Evolutionary conservation across 345 rosid genomes (phyloP).

Genomic region (Iberis pinnata): DNA sequence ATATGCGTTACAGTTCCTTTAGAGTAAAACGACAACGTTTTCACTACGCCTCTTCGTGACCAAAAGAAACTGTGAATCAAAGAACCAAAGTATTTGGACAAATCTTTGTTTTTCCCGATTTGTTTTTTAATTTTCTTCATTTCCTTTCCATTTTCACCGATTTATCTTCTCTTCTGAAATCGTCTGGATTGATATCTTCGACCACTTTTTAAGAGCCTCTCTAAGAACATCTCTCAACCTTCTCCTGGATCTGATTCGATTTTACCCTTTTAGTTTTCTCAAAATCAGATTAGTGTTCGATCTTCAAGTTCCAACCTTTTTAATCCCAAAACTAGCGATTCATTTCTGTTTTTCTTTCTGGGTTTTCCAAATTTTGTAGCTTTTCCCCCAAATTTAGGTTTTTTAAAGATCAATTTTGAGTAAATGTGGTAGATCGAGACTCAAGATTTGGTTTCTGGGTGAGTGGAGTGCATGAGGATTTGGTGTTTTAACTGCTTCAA

Average conservation of each 20-base stretch:
- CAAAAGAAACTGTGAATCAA: slow-evolving; percentile 15
- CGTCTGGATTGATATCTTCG: slow-evolving; percentile 17
- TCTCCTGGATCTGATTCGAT: slow-evolving; percentile 26
- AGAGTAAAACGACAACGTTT: slow-evolving; percentile 20
- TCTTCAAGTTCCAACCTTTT: background rate
- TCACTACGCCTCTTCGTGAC: background rate
- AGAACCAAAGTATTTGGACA: slow-evolving; percentile 7
- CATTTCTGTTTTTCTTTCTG: background rate
- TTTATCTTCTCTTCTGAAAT: background rate
- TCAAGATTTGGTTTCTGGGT: slow-evolving; percentile 36
- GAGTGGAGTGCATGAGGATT: slow-evolving; percentile 68
- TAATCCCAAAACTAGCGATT: background rate
- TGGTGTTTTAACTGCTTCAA: slow-evolving; percentile 74
- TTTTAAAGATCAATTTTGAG: background rate
- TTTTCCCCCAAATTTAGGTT: slow-evolving; percentile 17
- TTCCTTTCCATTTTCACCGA: slow-evolving; percentile 23
- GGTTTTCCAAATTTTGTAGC: slow-evolving; percentile 14
- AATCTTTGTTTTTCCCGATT: slow-evolving; percentile 18
- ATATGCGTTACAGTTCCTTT: no score
- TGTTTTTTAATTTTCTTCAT: slow-evolving; percentile 13
- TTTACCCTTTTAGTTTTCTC: background rate
- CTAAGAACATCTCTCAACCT: slow-evolving; percentile 1
- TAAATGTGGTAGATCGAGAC: slow-evolving; percentile 53
- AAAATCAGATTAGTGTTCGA: slow-evolving; percentile 15
- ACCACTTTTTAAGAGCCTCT: background rate